A percentile compares a stretch with the other conserved stretches of the same genome.
Conservation (phyloP, 2,329 filamentous ascomycete species). For the Beauveria scarabaeidicola region DNA sequence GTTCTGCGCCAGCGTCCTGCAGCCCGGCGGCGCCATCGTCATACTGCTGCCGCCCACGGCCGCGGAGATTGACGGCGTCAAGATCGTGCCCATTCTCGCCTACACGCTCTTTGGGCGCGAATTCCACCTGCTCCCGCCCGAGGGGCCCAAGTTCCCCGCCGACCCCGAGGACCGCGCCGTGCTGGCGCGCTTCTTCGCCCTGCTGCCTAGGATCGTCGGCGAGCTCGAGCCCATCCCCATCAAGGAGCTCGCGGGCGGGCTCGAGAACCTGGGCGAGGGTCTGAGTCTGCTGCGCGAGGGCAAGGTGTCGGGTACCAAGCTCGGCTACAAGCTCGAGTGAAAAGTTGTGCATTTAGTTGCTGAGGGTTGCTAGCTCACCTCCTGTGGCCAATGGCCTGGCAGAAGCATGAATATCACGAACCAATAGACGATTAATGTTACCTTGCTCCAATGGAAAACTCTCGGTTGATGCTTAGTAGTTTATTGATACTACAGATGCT, state of each 20-base stretch:
- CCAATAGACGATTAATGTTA: too few relatives aligned
- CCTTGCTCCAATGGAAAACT: background rate
- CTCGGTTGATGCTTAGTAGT: background rate
- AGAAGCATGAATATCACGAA: too few relatives aligned
- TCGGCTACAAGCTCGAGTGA: conserved; percentile 12
- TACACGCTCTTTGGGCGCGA: conserved; percentile 18
- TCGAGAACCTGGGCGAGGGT: conserved; percentile 14
- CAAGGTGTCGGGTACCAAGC: conserved; percentile 18
- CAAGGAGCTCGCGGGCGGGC: conserved; percentile 11
- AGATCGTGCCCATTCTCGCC: conserved; percentile 18
- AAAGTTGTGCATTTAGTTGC: background rate
- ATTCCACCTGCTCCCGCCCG: conserved; percentile 20
- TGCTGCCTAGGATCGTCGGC: conserved; percentile 13
- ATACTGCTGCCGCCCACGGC: conserved; percentile 18
- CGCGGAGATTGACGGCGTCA: conserved; percentile 15
- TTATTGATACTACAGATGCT: background rate
- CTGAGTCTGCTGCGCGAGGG: conserved; percentile 16
- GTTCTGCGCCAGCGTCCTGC: conserved; percentile 20
- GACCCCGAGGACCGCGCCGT: conserved; percentile 17
- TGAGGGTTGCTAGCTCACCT: background rate
- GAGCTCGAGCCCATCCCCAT: conserved; percentile 16
- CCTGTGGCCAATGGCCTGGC: too few relatives aligned
- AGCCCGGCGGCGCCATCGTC: conserved; percentile 22
- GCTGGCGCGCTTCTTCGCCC: conserved; percentile 17
- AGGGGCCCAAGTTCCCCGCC: conserved; percentile 23